Evolutionary conservation across 768 basidiomycete genomes (phyloP), one percentile per base, ranked within the genome.

Genomic region (Cystobasidium ongulense): DNA sequence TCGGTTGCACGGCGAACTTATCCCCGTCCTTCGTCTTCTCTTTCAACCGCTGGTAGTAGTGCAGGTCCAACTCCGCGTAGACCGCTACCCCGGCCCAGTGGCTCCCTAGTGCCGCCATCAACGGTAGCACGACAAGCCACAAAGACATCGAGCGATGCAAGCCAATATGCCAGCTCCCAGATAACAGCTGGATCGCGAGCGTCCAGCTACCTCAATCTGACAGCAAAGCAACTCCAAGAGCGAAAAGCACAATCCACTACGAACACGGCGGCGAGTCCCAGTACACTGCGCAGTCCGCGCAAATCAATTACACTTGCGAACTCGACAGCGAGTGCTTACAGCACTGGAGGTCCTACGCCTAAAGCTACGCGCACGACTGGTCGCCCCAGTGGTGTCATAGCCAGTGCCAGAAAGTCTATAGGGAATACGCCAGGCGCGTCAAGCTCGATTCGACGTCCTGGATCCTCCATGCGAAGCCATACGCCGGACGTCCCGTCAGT

Each of bases 111-210:
- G 8, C 46, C 54, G 18, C 65, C 68, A 3, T 71, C 68, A 57
- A 71, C 68, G 1, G 43, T 71, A 29, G 43, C 68, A 31, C 15
- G 68, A 36, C 8, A 59, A 31, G 43, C 33, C 7, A 61, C 29
- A 5, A 71, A 72, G 38, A 35, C 36, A 3, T 62, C 68, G 1
- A 41, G 17, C 11, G 68, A 70, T 62, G 74, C 74, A 39, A 8
- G 25, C 75, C 80, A 35, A 83, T 64, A 39, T 4, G 74, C 74
- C 15, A 66, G 35, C 41, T 46, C 74, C n/a, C 52, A 82, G 73
- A 87, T 93, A 73, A 91, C 91, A 1, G 87, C 87, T 5, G 91
- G 91, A 1, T 91, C 91, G 1, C 84, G 92, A 54, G 91, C 92
- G 11, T 89, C 89, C 52, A 90, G 88, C 80, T 93, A 92, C 79